Conservation (phyloP, 768 basidiomycete genomes). For the Termitomyces titanicus region DNA sequence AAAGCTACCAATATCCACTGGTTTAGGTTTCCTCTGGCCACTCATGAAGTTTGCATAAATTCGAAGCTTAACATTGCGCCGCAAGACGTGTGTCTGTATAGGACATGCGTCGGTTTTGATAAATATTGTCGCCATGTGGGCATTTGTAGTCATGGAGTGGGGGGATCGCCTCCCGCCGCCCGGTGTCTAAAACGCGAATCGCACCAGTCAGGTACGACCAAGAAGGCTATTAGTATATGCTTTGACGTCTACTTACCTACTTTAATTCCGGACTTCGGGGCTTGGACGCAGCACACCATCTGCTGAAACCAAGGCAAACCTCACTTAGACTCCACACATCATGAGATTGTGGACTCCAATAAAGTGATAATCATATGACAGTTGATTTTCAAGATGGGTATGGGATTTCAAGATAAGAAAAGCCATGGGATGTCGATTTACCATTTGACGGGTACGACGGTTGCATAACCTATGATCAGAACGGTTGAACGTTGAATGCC, state of each 20-base stretch:
- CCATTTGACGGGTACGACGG: not conserved
- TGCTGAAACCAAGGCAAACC: not conserved
- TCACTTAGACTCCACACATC: not conserved
- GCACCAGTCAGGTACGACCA: not conserved
- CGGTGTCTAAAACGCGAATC: not conserved
- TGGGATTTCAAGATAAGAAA: not conserved
- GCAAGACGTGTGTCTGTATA: slow-evolving; percentile 3
- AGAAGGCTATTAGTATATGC: not conserved
- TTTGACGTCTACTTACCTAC: not conserved
- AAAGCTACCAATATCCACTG: slow-evolving; percentile 3
- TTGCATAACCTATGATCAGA: not conserved
- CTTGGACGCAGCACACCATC: not conserved
- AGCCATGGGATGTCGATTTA: not conserved
- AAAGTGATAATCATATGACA: not conserved
- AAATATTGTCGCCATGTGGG: not conserved
- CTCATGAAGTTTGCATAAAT: not conserved
- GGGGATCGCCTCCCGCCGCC: not conserved
- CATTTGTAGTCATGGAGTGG: slow-evolving; percentile 2
- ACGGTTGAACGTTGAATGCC: not conserved
- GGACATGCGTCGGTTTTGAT: slow-evolving; percentile 1
- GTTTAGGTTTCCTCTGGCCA: not conserved
- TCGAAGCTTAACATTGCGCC: not conserved
- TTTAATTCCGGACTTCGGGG: not conserved
- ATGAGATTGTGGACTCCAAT: not conserved
- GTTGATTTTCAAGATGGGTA: not conserved